Evolutionary conservation across 2,329 filamentous ascomycete genomes (phyloP).

Genomic region (Colletotrichum gloeosporioides): DNA sequence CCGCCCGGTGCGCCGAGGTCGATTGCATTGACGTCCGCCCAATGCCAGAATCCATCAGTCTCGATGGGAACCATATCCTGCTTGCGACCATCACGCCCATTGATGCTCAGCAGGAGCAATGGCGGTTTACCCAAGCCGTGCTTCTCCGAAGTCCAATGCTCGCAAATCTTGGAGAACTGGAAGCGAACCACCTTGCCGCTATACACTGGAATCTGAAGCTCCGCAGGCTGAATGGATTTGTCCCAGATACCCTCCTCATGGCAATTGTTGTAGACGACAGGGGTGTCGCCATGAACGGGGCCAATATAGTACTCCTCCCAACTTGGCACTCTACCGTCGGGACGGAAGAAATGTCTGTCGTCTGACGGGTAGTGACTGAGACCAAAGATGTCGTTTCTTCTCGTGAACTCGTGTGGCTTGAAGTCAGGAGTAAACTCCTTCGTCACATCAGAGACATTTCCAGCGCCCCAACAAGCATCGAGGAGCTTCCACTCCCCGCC

Average conservation of each 20-base stretch:
- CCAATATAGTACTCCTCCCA: conserved; percentile 87
- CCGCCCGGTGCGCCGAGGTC: conserved; percentile 74
- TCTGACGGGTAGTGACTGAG: conserved; percentile 79
- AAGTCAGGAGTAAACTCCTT: conserved; percentile 73
- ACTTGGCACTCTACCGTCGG: conserved; percentile 68
- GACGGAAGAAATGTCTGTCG: conserved; percentile 72
- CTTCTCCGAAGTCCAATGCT: conserved; percentile 80
- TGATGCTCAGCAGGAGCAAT: conserved; percentile 72
- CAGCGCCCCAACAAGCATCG: conserved; percentile 93
- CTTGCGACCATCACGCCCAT: conserved; percentile 69
- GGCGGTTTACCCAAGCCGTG: conserved; percentile 71
- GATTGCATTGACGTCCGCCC: conserved; percentile 72
- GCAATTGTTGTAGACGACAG: conserved; percentile 50
- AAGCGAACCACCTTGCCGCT: conserved; percentile 70
- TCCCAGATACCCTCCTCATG: conserved; percentile 57
- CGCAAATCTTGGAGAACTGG: conserved; percentile 79
- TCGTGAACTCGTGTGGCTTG: conserved; percentile 63
- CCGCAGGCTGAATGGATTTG: conserved; percentile 66
- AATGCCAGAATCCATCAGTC: conserved; percentile 82
- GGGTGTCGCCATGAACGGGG: conserved; percentile 53
- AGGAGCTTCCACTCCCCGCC: conserved; percentile 89
- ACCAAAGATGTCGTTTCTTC: conserved; percentile 80
- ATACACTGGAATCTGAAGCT: conserved; percentile 65
- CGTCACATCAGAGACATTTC: conserved; percentile 60
- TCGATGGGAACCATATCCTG: conserved; percentile 75